These are phyloP conservation scores for Galeopsis tetrahit DNA, from an alignment of 257 asterid species.

Conservation along the genomic window DNA sequence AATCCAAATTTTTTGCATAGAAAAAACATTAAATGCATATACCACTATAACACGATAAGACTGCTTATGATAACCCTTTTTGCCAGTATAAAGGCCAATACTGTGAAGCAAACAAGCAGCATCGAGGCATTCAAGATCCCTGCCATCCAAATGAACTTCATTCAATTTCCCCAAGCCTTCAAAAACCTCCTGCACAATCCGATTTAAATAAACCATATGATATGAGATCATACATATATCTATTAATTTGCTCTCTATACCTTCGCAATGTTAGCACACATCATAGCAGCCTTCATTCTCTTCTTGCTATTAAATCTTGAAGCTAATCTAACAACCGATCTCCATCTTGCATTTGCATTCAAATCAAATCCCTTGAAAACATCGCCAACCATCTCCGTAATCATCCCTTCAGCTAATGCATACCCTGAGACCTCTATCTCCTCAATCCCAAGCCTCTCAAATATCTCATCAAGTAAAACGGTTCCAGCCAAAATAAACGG, in stretches of 20 bases:
- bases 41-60: conserved; percentile 62
- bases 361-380: conserved; percentile 48
- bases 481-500: conserved; percentile 72
- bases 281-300: conserved; percentile 65
- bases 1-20: not conserved
- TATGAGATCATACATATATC: conserved; percentile 7
- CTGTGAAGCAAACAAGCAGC: conserved; percentile 90
- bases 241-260: conserved; percentile 39
- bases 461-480: conserved; percentile 65
- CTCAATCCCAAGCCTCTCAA: conserved; percentile 57
- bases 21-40: conserved; percentile 21
- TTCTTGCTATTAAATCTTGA: conserved; percentile 63
- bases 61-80: conserved; percentile 82
- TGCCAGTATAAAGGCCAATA: conserved; percentile 67
- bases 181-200: conserved; percentile 63
- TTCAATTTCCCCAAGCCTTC: conserved; percentile 57
- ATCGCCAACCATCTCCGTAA: conserved; percentile 63
- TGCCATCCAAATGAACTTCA: conserved; percentile 49
- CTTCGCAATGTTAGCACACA: conserved; percentile 62
- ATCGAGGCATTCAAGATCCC: conserved; percentile 76
- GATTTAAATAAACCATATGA: conserved; percentile 30
- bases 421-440: conserved; percentile 78
- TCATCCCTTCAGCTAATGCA: conserved; percentile 80
- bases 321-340: conserved; percentile 60
- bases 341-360: conserved; percentile 75